Base-by-base conservation (phyloP, 139 green algal genomes). In the Coelastrella sp. region DNA sequence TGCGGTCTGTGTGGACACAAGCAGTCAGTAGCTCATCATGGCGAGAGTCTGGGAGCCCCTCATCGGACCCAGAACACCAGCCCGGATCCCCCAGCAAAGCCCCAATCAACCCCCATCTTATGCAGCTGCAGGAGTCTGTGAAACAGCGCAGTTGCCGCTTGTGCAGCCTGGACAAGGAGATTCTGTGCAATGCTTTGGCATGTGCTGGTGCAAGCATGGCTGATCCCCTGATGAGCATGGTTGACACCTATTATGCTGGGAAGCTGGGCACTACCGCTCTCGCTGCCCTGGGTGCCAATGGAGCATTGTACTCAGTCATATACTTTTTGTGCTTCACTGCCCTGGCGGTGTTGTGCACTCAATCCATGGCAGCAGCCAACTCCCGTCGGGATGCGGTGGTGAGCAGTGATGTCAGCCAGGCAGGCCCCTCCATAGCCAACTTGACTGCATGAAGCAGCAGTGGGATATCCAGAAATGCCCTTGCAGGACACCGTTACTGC, bases 181-280 rank as follows among this genome's bases (percentile, higher is more conserved):
- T 88, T 5, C 66, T 88, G 47, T 80, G 66, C 68, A 88, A 88
- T 73, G 83, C 85, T 16, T 73, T 90, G 73, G 73, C 74, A 56
- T 83, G 74, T 84, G 83, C 90, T 57, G 90, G 90, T 14, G 90
- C 90, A 14, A 74, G 59, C 61, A 85, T 92, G 83, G 85, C 92
- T 19, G 92, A 94, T 85, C 92, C 92, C 2, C 86, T 94, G 23
- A 94, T 94, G 92, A 91, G 80, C 19, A 71, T 94, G 78, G 88
- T 94, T 56, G 92, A 94, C 84, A 94, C 89, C 19, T 83, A 81
- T 32, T 92, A 91, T 20, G 74, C 85, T 79, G 92, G 88, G 4
- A 77, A 76, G 32, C 85, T 94, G 54, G 89, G 88, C 74, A 79
- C 78, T 23, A 71, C 82, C 3, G 74, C 87, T 23, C 85, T 94